These are phyloP conservation scores for Bassia scoparia DNA, from an alignment of 148 eudicot genomes.

Conservation along the genomic window DNA sequence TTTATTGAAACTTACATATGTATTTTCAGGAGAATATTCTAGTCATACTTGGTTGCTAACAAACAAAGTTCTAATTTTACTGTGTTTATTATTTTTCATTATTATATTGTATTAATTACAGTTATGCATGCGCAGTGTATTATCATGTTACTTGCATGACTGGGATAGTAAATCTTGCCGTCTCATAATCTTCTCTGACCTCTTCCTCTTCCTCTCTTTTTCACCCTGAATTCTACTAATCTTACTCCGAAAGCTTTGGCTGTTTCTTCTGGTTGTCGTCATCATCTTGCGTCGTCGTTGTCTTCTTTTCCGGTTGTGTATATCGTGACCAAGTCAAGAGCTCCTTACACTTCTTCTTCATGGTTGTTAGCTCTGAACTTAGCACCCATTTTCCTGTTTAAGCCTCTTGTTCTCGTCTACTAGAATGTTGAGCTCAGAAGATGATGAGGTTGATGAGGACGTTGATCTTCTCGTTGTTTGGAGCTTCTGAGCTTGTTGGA, in stretches of 20 bases:
- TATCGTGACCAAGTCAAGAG: constrained; percentile 53
- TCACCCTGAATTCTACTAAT: constrained; percentile 46
- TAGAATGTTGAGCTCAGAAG: constrained; percentile 44
- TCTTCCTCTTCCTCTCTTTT: constrained; percentile 50
- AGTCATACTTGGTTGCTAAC: not conserved
- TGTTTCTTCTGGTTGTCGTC: constrained; percentile 21
- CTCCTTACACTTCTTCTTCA: constrained; percentile 72
- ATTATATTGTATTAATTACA: not conserved
- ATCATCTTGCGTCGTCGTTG: constrained; percentile 10
- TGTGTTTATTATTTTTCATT: not conserved
- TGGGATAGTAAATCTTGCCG: constrained; percentile 42
- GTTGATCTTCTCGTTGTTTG: constrained; percentile 48
- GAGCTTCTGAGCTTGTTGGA: constrained; percentile 17
- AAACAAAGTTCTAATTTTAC: not conserved
- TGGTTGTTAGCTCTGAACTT: constrained; percentile 52
- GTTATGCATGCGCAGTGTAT: not conserved
- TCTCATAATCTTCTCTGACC: constrained; percentile 31
- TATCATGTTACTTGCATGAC: constrained; percentile 42
- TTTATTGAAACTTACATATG: not conserved
- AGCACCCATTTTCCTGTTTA: constrained; percentile 55
- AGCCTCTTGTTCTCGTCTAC: constrained; percentile 76
- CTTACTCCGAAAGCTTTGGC: constrained; percentile 79
- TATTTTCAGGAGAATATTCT: not conserved
- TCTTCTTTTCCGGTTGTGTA: constrained; percentile 17
- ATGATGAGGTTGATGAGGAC: constrained; percentile 71